A percentile compares a stretch with the other conserved stretches of the same genome.
phyloP scores from a whole-genome alignment of 2,329 filamentous ascomycete genomes.

The Trichoderma gracile region DNA sequence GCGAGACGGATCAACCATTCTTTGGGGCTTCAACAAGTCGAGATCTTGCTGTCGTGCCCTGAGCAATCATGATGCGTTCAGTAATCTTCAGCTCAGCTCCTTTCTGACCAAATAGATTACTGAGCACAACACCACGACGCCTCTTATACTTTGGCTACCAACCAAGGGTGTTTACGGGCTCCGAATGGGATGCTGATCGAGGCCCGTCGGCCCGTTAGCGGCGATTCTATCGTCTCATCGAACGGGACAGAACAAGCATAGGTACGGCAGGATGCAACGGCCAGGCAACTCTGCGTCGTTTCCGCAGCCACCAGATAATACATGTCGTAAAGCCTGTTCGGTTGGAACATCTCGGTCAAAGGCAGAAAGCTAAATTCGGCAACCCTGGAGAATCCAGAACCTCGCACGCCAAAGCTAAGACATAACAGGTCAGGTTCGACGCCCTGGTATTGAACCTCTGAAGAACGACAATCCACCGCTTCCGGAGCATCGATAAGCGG shows the following conservation, averaged over 20 bases:
- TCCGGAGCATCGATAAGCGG: no score
- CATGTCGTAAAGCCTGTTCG: background rate
- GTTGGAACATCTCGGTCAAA: background rate
- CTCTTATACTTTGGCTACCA: background rate
- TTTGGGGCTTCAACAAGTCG: constrained; percentile 17
- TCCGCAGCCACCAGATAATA: background rate
- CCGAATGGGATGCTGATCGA: constrained; percentile 5
- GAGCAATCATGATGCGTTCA: background rate
- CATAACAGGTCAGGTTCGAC: background rate
- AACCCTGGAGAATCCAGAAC: background rate
- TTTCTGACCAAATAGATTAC: background rate
- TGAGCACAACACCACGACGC: background rate
- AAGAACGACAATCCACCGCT: no score
- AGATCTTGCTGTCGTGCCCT: background rate
- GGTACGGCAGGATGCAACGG: background rate
- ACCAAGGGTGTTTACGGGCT: constrained; percentile 3
- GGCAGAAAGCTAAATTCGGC: background rate
- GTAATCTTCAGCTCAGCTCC: constrained; percentile 2
- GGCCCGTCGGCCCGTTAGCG: constrained; percentile 16
- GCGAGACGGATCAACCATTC: background rate
- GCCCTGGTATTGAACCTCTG: no score
- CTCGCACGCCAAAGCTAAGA: background rate
- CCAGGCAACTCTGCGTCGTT: background rate
- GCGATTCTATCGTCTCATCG: constrained; percentile 1
- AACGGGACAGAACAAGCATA: constrained; percentile 5